Evolutionary conservation across 106 monocot species (phyloP).

Genomic region (Posidonia australis): DNA sequence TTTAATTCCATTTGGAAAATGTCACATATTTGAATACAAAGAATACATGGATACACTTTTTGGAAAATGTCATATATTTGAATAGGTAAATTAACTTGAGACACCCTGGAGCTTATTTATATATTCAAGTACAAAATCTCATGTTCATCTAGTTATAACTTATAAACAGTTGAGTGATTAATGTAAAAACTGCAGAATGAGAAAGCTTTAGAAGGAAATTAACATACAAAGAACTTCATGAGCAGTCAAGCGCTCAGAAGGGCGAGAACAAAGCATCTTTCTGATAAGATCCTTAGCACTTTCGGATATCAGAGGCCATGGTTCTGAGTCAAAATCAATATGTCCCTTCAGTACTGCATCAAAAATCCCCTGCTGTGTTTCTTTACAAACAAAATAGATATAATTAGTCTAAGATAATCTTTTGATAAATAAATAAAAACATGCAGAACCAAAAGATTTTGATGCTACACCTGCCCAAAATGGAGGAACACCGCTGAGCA

Average conservation of each 20-base stretch:
- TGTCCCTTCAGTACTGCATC: constrained; percentile 54
- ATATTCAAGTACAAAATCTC: too few relatives aligned
- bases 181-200: too few relatives aligned
- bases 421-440: neutral
- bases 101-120: too few relatives aligned
- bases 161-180: too few relatives aligned
- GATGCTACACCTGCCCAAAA: constrained; percentile 67
- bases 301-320: constrained; percentile 61
- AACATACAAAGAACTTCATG: constrained; percentile 56
- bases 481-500: constrained; percentile 73
- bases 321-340: constrained; percentile 58
- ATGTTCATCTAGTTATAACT: too few relatives aligned
- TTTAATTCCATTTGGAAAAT: too few relatives aligned
- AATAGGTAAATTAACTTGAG: too few relatives aligned
- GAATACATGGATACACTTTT: too few relatives aligned
- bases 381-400: constrained; percentile 12
- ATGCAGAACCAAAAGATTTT: neutral
- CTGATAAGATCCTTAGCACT: constrained; percentile 68
- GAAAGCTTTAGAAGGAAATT: neutral
- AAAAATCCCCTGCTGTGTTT: constrained; percentile 74
- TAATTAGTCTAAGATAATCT: neutral
- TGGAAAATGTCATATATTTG: too few relatives aligned
- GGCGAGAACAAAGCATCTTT: constrained; percentile 47
- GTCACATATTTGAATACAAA: too few relatives aligned
- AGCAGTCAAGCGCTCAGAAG: constrained; percentile 45